phyloP scores from a whole-genome alignment of 2,329 filamentous ascomycete species.

The Aspergillus puulaauensis region DNA sequence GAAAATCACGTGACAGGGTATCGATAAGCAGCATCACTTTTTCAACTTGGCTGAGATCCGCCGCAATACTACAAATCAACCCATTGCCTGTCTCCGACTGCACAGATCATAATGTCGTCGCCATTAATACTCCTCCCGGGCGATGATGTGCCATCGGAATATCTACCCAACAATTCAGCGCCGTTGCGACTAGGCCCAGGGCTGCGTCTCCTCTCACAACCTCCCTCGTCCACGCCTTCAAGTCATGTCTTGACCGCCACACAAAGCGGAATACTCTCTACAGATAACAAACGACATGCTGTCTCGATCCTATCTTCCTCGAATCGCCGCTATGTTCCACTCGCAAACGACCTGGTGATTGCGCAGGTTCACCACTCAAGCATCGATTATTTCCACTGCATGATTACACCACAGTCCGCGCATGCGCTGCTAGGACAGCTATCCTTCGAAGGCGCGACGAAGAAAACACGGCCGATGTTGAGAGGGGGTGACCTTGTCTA shows the following conservation, averaged over 20 bases:
- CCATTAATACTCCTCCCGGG: conserved; percentile 77
- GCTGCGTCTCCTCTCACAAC: conserved; percentile 75
- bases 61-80: not conserved
- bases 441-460: conserved; percentile 88
- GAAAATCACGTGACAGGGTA: not conserved
- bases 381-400: conserved; percentile 76
- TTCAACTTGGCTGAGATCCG: not conserved
- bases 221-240: conserved; percentile 59
- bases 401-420: conserved; percentile 64
- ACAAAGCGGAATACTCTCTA: conserved; percentile 36
- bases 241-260: conserved; percentile 38
- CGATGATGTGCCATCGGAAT: conserved; percentile 65
- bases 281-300: conserved; percentile 42
- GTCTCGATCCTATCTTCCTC: conserved; percentile 36
- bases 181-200: conserved; percentile 81
- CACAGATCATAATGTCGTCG: conserved; percentile 51
- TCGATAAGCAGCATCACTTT: conserved; percentile 7
- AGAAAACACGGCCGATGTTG: conserved; percentile 84
- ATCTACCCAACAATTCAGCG: conserved; percentile 65
- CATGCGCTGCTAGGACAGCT: conserved; percentile 76
- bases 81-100: not conserved
- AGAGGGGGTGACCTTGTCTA: conserved; percentile 77
- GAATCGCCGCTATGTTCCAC: conserved; percentile 69
- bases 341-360: conserved; percentile 81
- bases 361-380: conserved; percentile 77